Evolutionary conservation across 1,139 yeast species (phyloP).

Genomic region (Candida buenavistaensis): DNA sequence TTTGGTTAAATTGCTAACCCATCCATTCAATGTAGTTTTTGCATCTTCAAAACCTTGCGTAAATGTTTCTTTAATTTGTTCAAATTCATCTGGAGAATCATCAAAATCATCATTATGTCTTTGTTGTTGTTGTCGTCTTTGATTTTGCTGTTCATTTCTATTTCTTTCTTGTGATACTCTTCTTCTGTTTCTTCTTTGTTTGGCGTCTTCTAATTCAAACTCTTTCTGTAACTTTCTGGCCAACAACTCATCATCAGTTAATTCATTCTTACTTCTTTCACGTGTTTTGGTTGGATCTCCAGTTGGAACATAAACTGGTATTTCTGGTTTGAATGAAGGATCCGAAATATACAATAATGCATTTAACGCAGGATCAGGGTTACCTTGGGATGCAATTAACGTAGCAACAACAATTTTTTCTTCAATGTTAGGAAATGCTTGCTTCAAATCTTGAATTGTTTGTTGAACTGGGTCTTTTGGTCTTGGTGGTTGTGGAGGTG

Average conservation of each 20-base stretch:
- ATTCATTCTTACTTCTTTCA: slow-evolving; percentile 18
- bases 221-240: slow-evolving; percentile 81
- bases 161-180: slow-evolving; percentile 12
- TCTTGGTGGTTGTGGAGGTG: slow-evolving; percentile 65
- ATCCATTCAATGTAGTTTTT: slow-evolving; percentile 69
- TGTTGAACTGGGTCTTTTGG: slow-evolving; percentile 60
- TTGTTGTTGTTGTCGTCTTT: slow-evolving; percentile 13
- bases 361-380: slow-evolving; percentile 82
- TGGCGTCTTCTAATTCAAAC: slow-evolving; percentile 51
- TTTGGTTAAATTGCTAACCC: slow-evolving; percentile 77
- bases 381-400: slow-evolving; percentile 81
- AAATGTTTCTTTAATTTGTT: slow-evolving; percentile 69
- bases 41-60: slow-evolving; percentile 85
- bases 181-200: slow-evolving; percentile 25
- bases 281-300: slow-evolving; percentile 19
- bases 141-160: slow-evolving; percentile 6
- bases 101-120: slow-evolving; percentile 40
- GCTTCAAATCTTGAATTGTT: slow-evolving; percentile 58
- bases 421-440: slow-evolving; percentile 81
- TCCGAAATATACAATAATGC: slow-evolving; percentile 82
- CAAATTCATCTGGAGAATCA: slow-evolving; percentile 64
- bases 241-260: slow-evolving; percentile 70
- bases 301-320: slow-evolving; percentile 35
- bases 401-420: slow-evolving; percentile 73
- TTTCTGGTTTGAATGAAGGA: slow-evolving; percentile 67